Evolutionary conservation across 805 yeast genomes (phyloP).

Genomic region (Hermanozyma aechmeae): DNA sequence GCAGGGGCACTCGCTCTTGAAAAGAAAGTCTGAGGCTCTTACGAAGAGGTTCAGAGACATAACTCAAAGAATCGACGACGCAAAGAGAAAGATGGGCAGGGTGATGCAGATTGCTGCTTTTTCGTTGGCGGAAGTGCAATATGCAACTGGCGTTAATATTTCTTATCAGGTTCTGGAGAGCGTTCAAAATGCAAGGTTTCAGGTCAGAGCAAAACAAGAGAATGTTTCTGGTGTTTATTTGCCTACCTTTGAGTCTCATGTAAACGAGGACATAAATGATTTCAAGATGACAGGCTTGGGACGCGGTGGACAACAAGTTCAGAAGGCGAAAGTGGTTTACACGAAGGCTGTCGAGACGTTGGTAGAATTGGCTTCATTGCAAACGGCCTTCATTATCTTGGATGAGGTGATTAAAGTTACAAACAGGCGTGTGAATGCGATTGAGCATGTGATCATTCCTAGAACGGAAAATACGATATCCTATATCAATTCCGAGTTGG

Average conservation of each 20-base stretch:
- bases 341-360: constrained; percentile 95
- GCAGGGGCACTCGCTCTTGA: constrained; percentile 87
- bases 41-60: constrained; percentile 95
- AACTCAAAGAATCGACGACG: constrained; percentile 86
- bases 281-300: constrained; percentile 96
- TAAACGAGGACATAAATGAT: constrained; percentile 81
- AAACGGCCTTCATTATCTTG: constrained; percentile 90
- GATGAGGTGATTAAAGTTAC: constrained; percentile 98
- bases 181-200: constrained; percentile 84
- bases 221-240: constrained; percentile 92
- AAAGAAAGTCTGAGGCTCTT: constrained; percentile 93
- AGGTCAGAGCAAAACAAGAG: constrained; percentile 86
- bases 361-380: constrained; percentile 91
- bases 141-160: constrained; percentile 95
- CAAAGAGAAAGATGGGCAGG: constrained; percentile 95
- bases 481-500: constrained; percentile 90
- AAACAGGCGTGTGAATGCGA: constrained; percentile 96
- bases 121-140: constrained; percentile 92
- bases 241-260: constrained; percentile 83
- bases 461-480: constrained; percentile 92
- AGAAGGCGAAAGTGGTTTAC: constrained; percentile 86
- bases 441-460: constrained; percentile 96
- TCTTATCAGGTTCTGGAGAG: constrained; percentile 94
- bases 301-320: constrained; percentile 97
- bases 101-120: constrained; percentile 98